phyloP scores from a whole-genome alignment of 2,329 filamentous ascomycete species.

The Elsinoe perseae region DNA sequence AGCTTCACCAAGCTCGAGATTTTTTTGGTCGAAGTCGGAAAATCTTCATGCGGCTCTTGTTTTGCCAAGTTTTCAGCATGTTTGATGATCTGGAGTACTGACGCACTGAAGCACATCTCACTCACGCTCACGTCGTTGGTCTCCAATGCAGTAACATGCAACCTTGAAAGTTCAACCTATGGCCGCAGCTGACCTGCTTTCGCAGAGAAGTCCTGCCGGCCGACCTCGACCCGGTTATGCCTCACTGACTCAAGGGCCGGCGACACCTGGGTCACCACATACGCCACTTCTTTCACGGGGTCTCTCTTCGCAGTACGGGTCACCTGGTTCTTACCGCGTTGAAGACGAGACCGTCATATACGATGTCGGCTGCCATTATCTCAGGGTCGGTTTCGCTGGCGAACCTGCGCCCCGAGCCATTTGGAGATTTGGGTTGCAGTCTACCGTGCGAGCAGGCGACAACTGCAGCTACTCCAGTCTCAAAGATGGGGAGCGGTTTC shows the following conservation, averaged over 20 bases:
- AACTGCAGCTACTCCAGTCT: constrained; percentile 61
- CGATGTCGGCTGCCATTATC: constrained; percentile 70
- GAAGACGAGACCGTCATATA: constrained; percentile 76
- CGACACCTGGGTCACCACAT: constrained; percentile 44
- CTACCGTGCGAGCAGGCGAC: constrained; percentile 71
- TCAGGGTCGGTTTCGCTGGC: constrained; percentile 80
- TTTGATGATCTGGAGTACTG: neutral
- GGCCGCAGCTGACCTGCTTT: constrained; percentile 16
- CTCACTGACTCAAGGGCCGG: constrained; percentile 43
- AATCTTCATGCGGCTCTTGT: constrained; percentile 13
- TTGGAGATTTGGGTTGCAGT: constrained; percentile 64
- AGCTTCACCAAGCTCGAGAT: constrained; percentile 11
- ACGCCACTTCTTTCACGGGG: constrained; percentile 53
- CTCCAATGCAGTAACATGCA: neutral
- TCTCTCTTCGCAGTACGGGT: constrained; percentile 52
- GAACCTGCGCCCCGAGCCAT: constrained; percentile 66
- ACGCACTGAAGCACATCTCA: neutral
- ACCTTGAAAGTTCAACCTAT: neutral
- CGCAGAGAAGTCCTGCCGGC: constrained; percentile 15
- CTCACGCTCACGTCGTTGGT: neutral
- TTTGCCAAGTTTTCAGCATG: neutral
- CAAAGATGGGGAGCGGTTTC: constrained; percentile 42
- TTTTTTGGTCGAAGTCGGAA: constrained; percentile 12
- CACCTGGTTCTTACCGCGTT: constrained; percentile 49
- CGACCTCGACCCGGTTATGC: constrained; percentile 15